These are phyloP conservation scores for Mycena vitilis DNA, from an alignment of 768 basidiomycete genomes.

Conservation along the genomic window DNA sequence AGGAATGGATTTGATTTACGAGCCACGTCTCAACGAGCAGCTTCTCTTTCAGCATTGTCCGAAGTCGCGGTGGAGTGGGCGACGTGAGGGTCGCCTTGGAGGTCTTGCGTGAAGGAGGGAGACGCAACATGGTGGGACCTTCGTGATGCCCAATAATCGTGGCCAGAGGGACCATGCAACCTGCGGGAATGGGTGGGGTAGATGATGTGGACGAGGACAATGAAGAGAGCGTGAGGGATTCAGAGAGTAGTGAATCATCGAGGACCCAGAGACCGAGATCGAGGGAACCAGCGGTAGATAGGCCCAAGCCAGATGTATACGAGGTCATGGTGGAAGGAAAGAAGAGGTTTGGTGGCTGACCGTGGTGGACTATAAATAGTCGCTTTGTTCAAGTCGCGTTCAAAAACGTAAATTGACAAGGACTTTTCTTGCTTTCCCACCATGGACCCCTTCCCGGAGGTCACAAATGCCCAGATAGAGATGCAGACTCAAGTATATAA, in stretches of 20 bases:
- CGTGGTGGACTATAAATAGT: not conserved
- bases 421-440: too few species aligned
- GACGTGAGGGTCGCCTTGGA: constrained; percentile 42
- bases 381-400: too few species aligned
- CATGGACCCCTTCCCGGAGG: too few species aligned
- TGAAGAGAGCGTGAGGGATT: constrained; percentile 51
- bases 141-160: constrained; percentile 46
- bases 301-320: constrained; percentile 4
- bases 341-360: not conserved
- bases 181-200: constrained; percentile 45
- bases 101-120: constrained; percentile 14
- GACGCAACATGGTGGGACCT: constrained; percentile 43
- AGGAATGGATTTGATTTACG: constrained; percentile 41
- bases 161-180: constrained; percentile 41
- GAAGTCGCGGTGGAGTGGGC: constrained; percentile 54
- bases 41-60: constrained; percentile 51
- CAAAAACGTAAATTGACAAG: too few species aligned
- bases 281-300: constrained; percentile 23
- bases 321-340: constrained; percentile 13
- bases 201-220: constrained; percentile 45
- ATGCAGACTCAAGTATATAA: not conserved
- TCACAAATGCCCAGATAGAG: not conserved
- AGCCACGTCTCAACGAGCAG: constrained; percentile 55
- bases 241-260: constrained; percentile 41
- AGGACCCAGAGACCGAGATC: constrained; percentile 25